Evolutionary conservation across 352 stramenopile genomes (phyloP).

Genomic region (Pythium brachiatum): DNA sequence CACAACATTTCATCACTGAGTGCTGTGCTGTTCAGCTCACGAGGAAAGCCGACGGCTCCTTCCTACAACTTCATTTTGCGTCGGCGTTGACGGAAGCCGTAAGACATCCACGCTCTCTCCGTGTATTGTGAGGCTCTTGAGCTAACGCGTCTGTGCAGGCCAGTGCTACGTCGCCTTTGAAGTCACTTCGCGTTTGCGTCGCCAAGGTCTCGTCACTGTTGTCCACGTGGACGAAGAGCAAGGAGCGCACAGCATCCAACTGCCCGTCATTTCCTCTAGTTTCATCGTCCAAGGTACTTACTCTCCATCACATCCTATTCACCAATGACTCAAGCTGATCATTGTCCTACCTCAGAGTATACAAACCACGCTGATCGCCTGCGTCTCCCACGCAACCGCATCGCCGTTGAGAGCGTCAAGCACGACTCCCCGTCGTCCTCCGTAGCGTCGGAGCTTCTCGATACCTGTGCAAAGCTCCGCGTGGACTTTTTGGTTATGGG

Average conservation of each 20-base stretch:
- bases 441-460: conserved; percentile 39
- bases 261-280: conserved; percentile 54
- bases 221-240: conserved; percentile 51
- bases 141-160: conserved; percentile 24
- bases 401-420: conserved; percentile 36
- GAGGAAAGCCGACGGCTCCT: conserved; percentile 33
- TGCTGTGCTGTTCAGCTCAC: too few species aligned
- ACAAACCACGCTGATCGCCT: conserved; percentile 41
- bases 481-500: conserved; percentile 57
- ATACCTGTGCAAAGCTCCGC: conserved; percentile 21
- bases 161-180: conserved; percentile 67
- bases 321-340: background rate
- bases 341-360: too few species aligned
- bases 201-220: conserved; percentile 43
- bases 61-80: conserved; percentile 43
- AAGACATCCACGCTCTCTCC: conserved; percentile 21
- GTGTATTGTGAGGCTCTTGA: background rate
- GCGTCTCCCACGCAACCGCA: conserved; percentile 36
- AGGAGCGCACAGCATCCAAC: conserved; percentile 37
- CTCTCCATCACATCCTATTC: background rate
- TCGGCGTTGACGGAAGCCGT: conserved; percentile 72
- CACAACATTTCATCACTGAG: too few species aligned
- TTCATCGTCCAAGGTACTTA: conserved; percentile 66
- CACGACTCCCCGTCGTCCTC: conserved; percentile 16
- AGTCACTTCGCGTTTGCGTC: conserved; percentile 37